Evolutionary conservation across 2,329 filamentous ascomycete genomes (phyloP).

Genomic region (Plectosphaerella sp.): DNA sequence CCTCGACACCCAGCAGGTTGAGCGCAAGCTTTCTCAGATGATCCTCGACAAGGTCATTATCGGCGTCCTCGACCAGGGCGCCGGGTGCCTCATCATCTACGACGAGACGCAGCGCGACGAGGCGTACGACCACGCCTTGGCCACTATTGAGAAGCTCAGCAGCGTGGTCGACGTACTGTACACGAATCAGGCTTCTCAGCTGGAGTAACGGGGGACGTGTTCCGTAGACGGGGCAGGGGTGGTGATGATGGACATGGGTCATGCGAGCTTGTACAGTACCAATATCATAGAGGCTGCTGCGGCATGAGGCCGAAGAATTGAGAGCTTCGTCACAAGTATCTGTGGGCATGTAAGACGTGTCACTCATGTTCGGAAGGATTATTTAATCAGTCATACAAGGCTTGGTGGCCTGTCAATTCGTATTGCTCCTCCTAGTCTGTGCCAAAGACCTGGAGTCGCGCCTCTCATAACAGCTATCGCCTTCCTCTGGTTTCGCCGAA

Average conservation of each 20-base stretch:
- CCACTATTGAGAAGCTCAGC: slow-evolving; percentile 95
- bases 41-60: slow-evolving; percentile 99
- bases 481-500: neutral
- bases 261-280: slow-evolving; percentile 3
- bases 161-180: slow-evolving; percentile 97
- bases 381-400: too few species aligned
- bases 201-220: slow-evolving; percentile 60
- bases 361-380: too few species aligned
- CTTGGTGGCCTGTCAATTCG: too few species aligned
- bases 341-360: too few species aligned
- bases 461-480: neutral
- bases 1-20: slow-evolving; percentile 91
- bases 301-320: neutral
- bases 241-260: neutral
- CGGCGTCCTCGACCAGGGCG: slow-evolving; percentile 92
- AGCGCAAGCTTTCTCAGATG: slow-evolving; percentile 98
- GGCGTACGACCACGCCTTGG: slow-evolving; percentile 88
- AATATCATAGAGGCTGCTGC: slow-evolving; percentile 1
- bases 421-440: too few species aligned
- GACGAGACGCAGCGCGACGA: slow-evolving; percentile 93
- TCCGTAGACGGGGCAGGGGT: neutral
- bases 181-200: slow-evolving; percentile 91
- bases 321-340: neutral
- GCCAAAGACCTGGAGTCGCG: too few species aligned
- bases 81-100: slow-evolving; percentile 95